Evolutionary conservation across 2,329 filamentous ascomycete genomes (phyloP).

Genomic region (Ilyonectria sp.): DNA sequence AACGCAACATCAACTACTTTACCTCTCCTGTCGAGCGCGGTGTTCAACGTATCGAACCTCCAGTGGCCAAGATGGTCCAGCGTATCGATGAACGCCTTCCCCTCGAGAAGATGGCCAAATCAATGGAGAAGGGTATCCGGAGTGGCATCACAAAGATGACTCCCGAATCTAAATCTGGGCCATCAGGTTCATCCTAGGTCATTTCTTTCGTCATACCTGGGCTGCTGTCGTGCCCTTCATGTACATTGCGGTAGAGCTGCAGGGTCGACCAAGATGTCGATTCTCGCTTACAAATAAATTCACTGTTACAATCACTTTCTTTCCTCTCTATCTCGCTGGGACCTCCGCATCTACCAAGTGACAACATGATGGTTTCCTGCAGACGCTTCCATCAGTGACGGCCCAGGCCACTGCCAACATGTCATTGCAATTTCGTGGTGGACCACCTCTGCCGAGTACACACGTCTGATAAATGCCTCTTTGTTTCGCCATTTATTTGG

Average conservation of each 20-base stretch:
- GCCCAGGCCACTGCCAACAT: too few species aligned
- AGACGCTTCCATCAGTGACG: too few species aligned
- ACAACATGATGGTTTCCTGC: too few species aligned
- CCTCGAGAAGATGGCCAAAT: conserved; percentile 66
- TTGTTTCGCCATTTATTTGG: too few species aligned
- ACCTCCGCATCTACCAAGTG: too few species aligned
- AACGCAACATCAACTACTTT: conserved; percentile 70
- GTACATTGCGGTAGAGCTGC: not conserved
- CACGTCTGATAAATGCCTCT: too few species aligned
- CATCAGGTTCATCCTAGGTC: conserved; percentile 14
- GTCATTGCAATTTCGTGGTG: too few species aligned
- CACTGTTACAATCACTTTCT: not conserved
- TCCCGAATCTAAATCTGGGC: conserved; percentile 45
- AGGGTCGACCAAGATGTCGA: conserved; percentile 1
- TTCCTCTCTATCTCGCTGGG: not conserved
- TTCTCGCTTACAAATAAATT: not conserved
- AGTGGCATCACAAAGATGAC: conserved; percentile 59
- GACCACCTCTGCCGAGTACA: too few species aligned
- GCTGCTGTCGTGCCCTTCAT: not conserved
- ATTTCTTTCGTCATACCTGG: not conserved
- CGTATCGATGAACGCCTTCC: conserved; percentile 64
- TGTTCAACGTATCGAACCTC: conserved; percentile 65
- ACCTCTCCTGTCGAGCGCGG: conserved; percentile 62
- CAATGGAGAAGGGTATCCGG: conserved; percentile 64
- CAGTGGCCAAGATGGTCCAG: conserved; percentile 61